These are phyloP conservation scores for Xerocomus potaroensis DNA, from an alignment of 768 basidiomycete genomes.

Conservation along the genomic window DNA sequence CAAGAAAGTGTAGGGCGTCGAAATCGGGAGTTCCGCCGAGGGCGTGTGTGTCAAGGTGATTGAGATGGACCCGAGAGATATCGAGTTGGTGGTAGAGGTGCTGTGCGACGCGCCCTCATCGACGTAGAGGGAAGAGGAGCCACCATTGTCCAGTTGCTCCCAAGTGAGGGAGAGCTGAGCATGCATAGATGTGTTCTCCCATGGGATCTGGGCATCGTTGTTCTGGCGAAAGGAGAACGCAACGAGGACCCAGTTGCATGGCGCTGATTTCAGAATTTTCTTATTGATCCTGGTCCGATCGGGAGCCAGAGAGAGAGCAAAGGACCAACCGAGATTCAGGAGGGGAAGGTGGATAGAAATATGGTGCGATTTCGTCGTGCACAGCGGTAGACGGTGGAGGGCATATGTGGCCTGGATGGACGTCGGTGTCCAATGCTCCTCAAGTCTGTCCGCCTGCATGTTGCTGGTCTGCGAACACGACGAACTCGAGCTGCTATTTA, in stretches of 20 bases:
- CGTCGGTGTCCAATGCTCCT: slow-evolving; percentile 16
- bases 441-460: slow-evolving; percentile 1
- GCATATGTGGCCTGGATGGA: slow-evolving; percentile 7
- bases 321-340: slow-evolving; percentile 12
- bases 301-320: slow-evolving; percentile 11
- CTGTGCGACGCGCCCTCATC: too few species aligned
- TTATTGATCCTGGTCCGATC: not conserved
- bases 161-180: slow-evolving; percentile 4
- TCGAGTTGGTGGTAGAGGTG: not conserved
- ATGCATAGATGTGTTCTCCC: slow-evolving; percentile 13
- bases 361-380: not conserved
- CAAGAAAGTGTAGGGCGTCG: not conserved
- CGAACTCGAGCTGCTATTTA: not conserved
- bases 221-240: slow-evolving; percentile 9
- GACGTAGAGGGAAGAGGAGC: too few species aligned
- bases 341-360: slow-evolving; percentile 11
- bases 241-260: not conserved
- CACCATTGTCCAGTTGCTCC: too few species aligned
- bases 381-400: not conserved
- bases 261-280: not conserved
- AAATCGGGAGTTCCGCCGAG: not conserved
- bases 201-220: not conserved
- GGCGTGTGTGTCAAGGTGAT: slow-evolving; percentile 3
- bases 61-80: slow-evolving; percentile 1
- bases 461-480: not conserved